Evolutionary conservation across 805 yeast species (phyloP).

Genomic region (Osmozyma mogii): DNA sequence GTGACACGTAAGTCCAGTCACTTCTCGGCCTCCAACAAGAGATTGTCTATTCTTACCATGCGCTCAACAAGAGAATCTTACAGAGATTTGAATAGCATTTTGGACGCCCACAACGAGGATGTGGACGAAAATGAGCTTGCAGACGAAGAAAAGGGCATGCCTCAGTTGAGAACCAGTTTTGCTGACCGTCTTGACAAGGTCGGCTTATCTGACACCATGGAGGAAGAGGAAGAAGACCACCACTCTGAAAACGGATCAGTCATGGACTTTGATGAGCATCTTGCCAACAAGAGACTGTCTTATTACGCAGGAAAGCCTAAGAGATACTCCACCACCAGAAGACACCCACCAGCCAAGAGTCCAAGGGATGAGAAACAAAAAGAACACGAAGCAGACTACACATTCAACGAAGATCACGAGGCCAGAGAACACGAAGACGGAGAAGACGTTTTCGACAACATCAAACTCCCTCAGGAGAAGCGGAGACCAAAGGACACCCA

Average conservation of each 20-base stretch:
- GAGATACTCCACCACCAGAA: conserved; percentile 17
- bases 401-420: conserved; percentile 7
- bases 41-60: conserved; percentile 64
- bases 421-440: conserved; percentile 4
- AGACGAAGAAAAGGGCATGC: conserved; percentile 12
- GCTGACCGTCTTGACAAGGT: conserved; percentile 35
- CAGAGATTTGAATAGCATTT: conserved; percentile 43
- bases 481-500: conserved; percentile 15
- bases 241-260: conserved; percentile 31
- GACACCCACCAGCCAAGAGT: neutral
- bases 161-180: conserved; percentile 31
- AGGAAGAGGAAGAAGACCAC: conserved; percentile 20
- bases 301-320: conserved; percentile 25
- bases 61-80: conserved; percentile 63
- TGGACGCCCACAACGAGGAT: conserved; percentile 18
- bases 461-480: conserved; percentile 41
- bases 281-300: conserved; percentile 30
- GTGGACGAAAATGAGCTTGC: conserved; percentile 15
- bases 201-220: conserved; percentile 18
- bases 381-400: conserved; percentile 16
- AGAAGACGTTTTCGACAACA: conserved; percentile 33
- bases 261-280: conserved; percentile 33
- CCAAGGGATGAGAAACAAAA: conserved; percentile 14
- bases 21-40: conserved; percentile 50
- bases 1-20: conserved; percentile 62